These are phyloP conservation scores for Priceomyces carsonii DNA, from an alignment of 805 yeast species.

Conservation along the genomic window DNA sequence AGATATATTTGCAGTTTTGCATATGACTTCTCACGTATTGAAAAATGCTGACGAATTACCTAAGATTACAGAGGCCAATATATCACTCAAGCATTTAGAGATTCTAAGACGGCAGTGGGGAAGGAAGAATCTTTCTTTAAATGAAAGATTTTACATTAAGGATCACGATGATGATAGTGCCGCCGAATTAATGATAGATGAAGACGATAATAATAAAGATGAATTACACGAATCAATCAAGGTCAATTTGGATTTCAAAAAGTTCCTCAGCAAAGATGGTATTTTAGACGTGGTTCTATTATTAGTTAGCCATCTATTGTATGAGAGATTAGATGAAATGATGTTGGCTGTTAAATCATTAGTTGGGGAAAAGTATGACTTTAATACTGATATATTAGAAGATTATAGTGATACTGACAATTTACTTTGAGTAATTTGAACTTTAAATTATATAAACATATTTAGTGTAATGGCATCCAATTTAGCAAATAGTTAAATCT, in stretches of 20 bases:
- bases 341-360: slow-evolving; percentile 28
- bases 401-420: slow-evolving; percentile 3
- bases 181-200: slow-evolving; percentile 1
- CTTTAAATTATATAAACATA: too few relatives aligned
- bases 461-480: too few relatives aligned
- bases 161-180: slow-evolving; percentile 5
- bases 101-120: slow-evolving; percentile 30
- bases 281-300: slow-evolving; percentile 26
- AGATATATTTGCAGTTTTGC: slow-evolving; percentile 27
- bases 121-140: slow-evolving; percentile 17
- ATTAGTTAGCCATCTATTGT: slow-evolving; percentile 29
- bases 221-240: slow-evolving; percentile 14
- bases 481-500: too few relatives aligned
- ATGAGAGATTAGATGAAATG: slow-evolving; percentile 29
- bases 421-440: not conserved
- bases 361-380: slow-evolving; percentile 37
- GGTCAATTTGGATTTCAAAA: slow-evolving; percentile 23
- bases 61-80: slow-evolving; percentile 29
- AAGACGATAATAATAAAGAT: slow-evolving; percentile 2
- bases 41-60: slow-evolving; percentile 26
- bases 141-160: slow-evolving; percentile 23
- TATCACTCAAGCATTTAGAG: slow-evolving; percentile 30
- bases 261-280: slow-evolving; percentile 32
- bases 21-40: slow-evolving; percentile 31
- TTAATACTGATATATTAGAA: slow-evolving; percentile 10